phyloP scores from a whole-genome alignment of 805 yeast species.

The Kazachstania martiniae region DNA sequence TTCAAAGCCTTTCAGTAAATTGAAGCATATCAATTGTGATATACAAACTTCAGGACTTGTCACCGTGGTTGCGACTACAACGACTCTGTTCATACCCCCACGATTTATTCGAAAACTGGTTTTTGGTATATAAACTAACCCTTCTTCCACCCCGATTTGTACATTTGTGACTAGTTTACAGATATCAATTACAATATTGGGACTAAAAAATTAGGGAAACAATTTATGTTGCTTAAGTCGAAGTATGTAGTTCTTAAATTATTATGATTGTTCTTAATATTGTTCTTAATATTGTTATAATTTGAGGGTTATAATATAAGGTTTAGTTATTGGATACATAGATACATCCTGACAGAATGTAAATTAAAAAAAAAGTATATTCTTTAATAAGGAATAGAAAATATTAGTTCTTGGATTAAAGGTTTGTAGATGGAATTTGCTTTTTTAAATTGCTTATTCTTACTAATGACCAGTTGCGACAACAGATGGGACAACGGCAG shows the following conservation, averaged over 20 bases:
- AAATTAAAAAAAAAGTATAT: too few species aligned
- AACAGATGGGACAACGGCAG: constrained; percentile 43
- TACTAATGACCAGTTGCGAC: constrained; percentile 21
- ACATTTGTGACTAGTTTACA: constrained; percentile 1
- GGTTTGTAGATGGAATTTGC: too few species aligned
- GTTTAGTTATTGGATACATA: too few species aligned
- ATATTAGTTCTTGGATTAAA: too few species aligned
- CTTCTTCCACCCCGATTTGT: constrained; percentile 30
- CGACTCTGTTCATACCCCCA: constrained; percentile 20
- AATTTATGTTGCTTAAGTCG: constrained; percentile 6
- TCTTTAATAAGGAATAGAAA: too few species aligned
- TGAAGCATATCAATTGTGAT: constrained; percentile 2
- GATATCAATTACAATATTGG: constrained; percentile 19
- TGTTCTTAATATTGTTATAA: too few species aligned
- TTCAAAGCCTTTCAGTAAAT: constrained; percentile 22
- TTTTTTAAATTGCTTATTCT: too few species aligned
- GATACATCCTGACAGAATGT: too few species aligned
- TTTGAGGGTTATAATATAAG: too few species aligned
- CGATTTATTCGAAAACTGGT: constrained; percentile 26
- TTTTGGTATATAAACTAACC: constrained; percentile 25
- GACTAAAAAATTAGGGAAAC: constrained; percentile 27
- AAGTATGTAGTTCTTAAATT: too few species aligned
- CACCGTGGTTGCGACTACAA: constrained; percentile 28
- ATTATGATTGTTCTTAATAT: neutral
- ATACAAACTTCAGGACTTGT: constrained; percentile 13